Conservation (phyloP, 768 basidiomycete species). For the Strobilomyces dryophilus region DNA sequence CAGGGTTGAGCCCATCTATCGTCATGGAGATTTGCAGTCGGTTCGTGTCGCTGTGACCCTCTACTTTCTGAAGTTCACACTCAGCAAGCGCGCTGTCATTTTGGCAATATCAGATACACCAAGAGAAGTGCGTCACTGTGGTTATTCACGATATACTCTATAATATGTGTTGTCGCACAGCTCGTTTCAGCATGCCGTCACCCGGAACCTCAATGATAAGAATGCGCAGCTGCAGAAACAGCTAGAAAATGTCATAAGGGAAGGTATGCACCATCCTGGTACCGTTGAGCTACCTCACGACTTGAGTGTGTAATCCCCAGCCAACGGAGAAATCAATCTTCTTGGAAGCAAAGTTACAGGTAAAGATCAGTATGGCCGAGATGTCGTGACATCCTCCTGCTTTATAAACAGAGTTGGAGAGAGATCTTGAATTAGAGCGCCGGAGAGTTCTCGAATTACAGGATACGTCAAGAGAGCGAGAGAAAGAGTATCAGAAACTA, state of each 20-base stretch:
- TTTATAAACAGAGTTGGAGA: slow-evolving; percentile 57
- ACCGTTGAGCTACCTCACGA: not conserved
- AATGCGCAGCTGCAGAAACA: slow-evolving; percentile 82
- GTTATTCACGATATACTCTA: not conserved
- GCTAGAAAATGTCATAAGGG: slow-evolving; percentile 77
- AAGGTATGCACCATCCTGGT: slow-evolving; percentile 46
- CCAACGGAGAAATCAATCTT: slow-evolving; percentile 72
- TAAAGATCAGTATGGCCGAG: slow-evolving; percentile 21
- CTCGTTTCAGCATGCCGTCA: slow-evolving; percentile 80
- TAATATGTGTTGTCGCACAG: slow-evolving; percentile 9
- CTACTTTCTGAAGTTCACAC: slow-evolving; percentile 1
- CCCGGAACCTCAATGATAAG: slow-evolving; percentile 78
- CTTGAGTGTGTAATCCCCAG: slow-evolving; percentile 32
- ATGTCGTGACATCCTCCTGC: slow-evolving; percentile 2
- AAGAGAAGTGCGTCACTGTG: slow-evolving; percentile 58
- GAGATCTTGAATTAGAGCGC: slow-evolving; percentile 76
- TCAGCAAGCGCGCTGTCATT: slow-evolving; percentile 70
- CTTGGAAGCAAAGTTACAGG: slow-evolving; percentile 66
- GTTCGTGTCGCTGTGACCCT: slow-evolving; percentile 31
- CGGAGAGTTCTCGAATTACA: slow-evolving; percentile 71
- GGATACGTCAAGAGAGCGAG: slow-evolving; percentile 68
- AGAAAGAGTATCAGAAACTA: slow-evolving; percentile 85
- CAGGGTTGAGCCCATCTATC: slow-evolving; percentile 69
- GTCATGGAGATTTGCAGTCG: slow-evolving; percentile 82
- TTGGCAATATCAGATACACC: slow-evolving; percentile 88